Conservation (phyloP, 164 flowering plant species). For the Amborella trichopoda region DNA sequence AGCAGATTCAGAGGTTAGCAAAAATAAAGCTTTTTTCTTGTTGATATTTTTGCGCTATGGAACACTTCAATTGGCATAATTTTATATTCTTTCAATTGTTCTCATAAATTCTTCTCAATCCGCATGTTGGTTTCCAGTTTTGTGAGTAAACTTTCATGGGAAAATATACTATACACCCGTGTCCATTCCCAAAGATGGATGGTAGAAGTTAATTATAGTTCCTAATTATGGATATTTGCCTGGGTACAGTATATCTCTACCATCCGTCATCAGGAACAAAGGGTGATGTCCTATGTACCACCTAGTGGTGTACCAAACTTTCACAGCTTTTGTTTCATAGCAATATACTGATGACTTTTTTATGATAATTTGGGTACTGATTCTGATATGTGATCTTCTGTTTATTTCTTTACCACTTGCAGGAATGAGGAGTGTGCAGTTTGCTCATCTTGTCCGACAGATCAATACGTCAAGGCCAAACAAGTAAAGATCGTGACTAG, state of each 20-base stretch:
- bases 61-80: background rate
- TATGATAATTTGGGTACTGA: background rate
- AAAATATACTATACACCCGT: background rate
- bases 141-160: background rate
- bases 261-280: too few relatives aligned
- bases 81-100: background rate
- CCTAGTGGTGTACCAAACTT: too few relatives aligned
- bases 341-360: background rate
- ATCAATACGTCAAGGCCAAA: constrained; percentile 40
- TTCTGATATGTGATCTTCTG: background rate
- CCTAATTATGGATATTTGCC: background rate
- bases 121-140: background rate
- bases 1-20: constrained; percentile 64
- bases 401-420: background rate
- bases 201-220: background rate
- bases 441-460: constrained; percentile 19
- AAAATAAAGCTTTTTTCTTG: background rate
- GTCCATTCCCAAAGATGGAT: background rate
- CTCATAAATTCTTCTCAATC: background rate
- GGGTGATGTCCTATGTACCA: too few relatives aligned
- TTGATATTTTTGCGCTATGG: background rate
- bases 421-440: constrained; percentile 42
- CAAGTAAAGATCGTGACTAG: constrained; percentile 31
- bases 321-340: too few relatives aligned
- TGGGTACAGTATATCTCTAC: background rate